Percentiles rank a stretch among this genome's conserved stretches.
Evolutionary conservation across 73 alveolate genomes (phyloP).

Genomic region (Halteria grandinella): DNA sequence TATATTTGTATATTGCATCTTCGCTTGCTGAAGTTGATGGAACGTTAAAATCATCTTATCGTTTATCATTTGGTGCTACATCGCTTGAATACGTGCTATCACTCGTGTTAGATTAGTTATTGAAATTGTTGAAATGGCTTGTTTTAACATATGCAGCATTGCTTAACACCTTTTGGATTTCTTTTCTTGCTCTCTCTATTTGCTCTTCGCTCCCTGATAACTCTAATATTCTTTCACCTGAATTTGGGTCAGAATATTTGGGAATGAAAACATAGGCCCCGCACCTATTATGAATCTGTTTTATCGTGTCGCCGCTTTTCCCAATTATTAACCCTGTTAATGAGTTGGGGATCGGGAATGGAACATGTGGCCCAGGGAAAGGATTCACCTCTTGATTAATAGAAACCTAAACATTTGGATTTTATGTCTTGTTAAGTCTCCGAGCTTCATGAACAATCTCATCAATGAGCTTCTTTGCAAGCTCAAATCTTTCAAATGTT

Average conservation of each 20-base stretch:
- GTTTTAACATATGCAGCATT: constrained; percentile 20
- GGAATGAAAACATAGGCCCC: constrained; percentile 45
- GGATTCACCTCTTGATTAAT: constrained; percentile 35
- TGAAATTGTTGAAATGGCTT: no score
- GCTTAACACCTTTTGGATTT: constrained; percentile 1
- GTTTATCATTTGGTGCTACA: no score
- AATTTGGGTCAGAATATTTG: neutral
- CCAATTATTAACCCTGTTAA: constrained; percentile 36
- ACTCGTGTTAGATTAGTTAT: no score
- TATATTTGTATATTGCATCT: constrained; percentile 9
- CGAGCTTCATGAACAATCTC: constrained; percentile 50
- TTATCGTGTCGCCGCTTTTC: constrained; percentile 38
- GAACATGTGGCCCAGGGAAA: constrained; percentile 50
- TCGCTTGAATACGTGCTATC: no score
- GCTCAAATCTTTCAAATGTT: constrained; percentile 16
- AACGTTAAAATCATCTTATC: no score
- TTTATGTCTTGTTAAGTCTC: neutral
- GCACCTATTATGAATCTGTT: constrained; percentile 12
- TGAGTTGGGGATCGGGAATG: constrained; percentile 35
- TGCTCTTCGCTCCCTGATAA: constrained; percentile 40
- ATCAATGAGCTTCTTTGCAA: constrained; percentile 1
- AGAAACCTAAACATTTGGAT: neutral
- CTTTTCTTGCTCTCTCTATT: constrained; percentile 37
- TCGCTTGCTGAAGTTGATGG: neutral
- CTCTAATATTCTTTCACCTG: constrained; percentile 43